Evolutionary conservation across 1,139 yeast species (phyloP).

Genomic region (Pichiaceae sp.): DNA sequence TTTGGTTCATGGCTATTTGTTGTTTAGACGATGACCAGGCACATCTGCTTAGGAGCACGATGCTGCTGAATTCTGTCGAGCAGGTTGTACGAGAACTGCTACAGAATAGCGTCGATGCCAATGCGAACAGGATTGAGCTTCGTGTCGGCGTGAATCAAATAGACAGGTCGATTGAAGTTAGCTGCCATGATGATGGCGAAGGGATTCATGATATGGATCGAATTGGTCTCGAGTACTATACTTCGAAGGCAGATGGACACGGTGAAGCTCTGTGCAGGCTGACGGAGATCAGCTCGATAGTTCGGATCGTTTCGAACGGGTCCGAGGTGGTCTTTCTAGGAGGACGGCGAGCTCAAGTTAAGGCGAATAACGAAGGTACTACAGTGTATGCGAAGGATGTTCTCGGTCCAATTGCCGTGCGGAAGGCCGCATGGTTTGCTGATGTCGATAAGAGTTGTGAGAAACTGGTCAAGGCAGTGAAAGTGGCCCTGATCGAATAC

Average conservation of each 20-base stretch:
- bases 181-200: conserved; percentile 65
- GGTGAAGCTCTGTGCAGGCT: conserved; percentile 57
- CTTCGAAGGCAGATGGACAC: conserved; percentile 59
- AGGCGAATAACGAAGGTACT: conserved; percentile 37
- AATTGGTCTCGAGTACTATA: conserved; percentile 57
- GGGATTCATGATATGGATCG: conserved; percentile 64
- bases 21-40: no score
- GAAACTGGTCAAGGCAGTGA: neutral
- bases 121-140: conserved; percentile 49
- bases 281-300: conserved; percentile 23
- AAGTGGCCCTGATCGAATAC: neutral
- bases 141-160: conserved; percentile 46
- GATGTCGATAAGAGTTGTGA: conserved; percentile 12
- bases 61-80: neutral
- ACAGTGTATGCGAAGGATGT: conserved; percentile 36
- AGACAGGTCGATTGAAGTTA: conserved; percentile 33
- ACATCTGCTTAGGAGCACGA: neutral
- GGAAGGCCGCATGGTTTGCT: conserved; percentile 29
- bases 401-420: conserved; percentile 51
- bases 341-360: neutral
- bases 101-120: conserved; percentile 77
- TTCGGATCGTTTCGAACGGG: neutral
- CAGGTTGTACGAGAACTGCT: conserved; percentile 62
- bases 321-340: conserved; percentile 3
- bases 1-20: no score